phyloP scores from a whole-genome alignment of 768 basidiomycete genomes.

The Cystofilobasidium capitatum region DNA sequence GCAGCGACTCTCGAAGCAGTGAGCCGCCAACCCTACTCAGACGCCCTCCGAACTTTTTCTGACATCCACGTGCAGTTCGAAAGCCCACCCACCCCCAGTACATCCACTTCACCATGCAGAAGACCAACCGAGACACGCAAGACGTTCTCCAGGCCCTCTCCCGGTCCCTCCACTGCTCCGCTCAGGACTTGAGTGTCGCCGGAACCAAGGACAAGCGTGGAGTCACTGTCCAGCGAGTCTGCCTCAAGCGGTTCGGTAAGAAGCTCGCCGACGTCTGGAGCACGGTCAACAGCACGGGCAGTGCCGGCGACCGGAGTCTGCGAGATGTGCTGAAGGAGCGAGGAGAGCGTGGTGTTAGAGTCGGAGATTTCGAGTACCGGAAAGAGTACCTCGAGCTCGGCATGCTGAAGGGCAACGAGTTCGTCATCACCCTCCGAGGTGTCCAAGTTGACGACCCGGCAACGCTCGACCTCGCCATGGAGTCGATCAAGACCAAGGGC shows the following conservation, averaged over 20 bases:
- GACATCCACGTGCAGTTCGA: slow-evolving; percentile 9
- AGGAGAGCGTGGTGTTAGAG: slow-evolving; percentile 79
- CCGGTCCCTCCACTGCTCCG: slow-evolving; percentile 55
- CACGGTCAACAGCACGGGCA: slow-evolving; percentile 35
- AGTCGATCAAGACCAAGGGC: slow-evolving; percentile 66
- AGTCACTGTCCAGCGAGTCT: slow-evolving; percentile 84
- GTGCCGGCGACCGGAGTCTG: slow-evolving; percentile 24
- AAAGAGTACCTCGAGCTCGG: slow-evolving; percentile 78
- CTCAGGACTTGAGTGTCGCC: slow-evolving; percentile 77
- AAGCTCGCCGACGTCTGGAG: slow-evolving; percentile 80
- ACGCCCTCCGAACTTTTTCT: neutral
- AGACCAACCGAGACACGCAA: slow-evolving; percentile 94
- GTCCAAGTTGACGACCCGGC: slow-evolving; percentile 67
- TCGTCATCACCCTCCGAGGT: slow-evolving; percentile 85
- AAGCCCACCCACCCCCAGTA: slow-evolving; percentile 48
- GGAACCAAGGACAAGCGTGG: slow-evolving; percentile 99
- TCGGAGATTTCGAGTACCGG: slow-evolving; percentile 66
- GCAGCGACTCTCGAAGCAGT: slow-evolving; percentile 6
- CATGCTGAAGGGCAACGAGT: slow-evolving; percentile 92
- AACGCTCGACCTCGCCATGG: slow-evolving; percentile 63
- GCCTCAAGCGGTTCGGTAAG: slow-evolving; percentile 33
- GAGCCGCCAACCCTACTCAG: neutral
- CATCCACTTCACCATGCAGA: slow-evolving; percentile 92
- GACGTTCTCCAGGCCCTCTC: slow-evolving; percentile 77
- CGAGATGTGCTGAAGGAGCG: slow-evolving; percentile 55